These are phyloP conservation scores for Diospyros kaki DNA, from an alignment of 148 eudicot species.

Conservation along the genomic window DNA sequence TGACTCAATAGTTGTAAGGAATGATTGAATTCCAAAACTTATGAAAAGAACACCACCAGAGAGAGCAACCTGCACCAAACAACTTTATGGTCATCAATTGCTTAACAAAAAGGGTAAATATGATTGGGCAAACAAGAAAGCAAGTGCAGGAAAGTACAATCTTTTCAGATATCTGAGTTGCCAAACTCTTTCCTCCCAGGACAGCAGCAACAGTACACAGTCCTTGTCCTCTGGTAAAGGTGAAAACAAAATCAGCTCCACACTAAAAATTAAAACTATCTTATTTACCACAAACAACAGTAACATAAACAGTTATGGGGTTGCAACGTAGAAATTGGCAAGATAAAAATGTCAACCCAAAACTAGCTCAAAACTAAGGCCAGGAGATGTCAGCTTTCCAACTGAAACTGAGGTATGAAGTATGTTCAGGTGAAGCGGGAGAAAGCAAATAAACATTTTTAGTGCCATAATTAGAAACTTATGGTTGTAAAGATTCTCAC, in stretches of 20 bases:
- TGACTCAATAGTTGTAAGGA: no score
- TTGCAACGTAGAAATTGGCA: not conserved
- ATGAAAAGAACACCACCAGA: no score
- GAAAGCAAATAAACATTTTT: not conserved
- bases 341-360: not conserved
- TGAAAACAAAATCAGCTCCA: slow-evolving; percentile 12
- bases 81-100: not conserved
- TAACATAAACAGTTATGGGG: not conserved
- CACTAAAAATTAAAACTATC: not conserved
- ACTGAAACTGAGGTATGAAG: not conserved
- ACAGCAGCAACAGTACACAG: slow-evolving; percentile 97
- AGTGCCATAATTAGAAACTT: not conserved
- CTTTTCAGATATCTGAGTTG: slow-evolving; percentile 89
- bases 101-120: slow-evolving; percentile 1
- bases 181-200: slow-evolving; percentile 94
- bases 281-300: not conserved
- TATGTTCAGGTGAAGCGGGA: not conserved
- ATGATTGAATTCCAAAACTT: no score
- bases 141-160: slow-evolving; percentile 33
- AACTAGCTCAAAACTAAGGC: not conserved
- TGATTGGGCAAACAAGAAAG: not conserved
- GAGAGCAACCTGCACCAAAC: slow-evolving; percentile 33
- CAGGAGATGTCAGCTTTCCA: not conserved
- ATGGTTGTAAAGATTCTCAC: not conserved
- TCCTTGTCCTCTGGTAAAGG: slow-evolving; percentile 72